phyloP scores from a whole-genome alignment of 208 protist species.

The Porcisia hertigi region DNA sequence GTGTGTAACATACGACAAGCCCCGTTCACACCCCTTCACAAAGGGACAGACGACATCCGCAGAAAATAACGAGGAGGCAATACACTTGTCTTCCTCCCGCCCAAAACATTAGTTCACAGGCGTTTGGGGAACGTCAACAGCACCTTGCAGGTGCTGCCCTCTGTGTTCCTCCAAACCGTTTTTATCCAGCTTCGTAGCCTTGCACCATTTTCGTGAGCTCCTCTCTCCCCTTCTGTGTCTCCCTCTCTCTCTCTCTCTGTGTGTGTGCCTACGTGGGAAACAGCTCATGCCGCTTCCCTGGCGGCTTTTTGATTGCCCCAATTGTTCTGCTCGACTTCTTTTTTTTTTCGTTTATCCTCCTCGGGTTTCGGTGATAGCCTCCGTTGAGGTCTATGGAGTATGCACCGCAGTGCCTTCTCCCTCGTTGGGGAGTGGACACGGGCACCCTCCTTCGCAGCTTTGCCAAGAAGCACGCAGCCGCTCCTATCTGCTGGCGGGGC shows the following conservation, averaged over 20 bases:
- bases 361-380: background rate
- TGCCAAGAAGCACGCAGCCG: background rate
- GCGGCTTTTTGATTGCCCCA: background rate
- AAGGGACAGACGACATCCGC: no score
- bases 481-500: background rate
- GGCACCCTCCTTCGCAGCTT: slow-evolving; percentile 3
- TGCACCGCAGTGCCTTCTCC: slow-evolving; percentile 9
- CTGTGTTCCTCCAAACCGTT: no score
- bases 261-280: background rate
- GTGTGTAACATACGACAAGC: no score
- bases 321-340: background rate
- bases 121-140: no score
- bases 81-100: no score
- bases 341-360: background rate
- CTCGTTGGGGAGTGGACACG: slow-evolving; percentile 6
- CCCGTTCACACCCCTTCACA: no score
- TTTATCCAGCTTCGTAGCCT: no score
- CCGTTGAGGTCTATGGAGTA: background rate
- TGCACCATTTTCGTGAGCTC: no score
- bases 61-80: no score
- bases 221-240: background rate
- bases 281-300: background rate
- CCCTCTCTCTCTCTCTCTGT: background rate
- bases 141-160: no score
- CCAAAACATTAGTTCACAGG: no score